Percentiles rank a stretch among this genome's conserved stretches.
Evolutionary conservation across 75 land plant species (phyloP).

Genomic region (Cunninghamia lanceolata): DNA sequence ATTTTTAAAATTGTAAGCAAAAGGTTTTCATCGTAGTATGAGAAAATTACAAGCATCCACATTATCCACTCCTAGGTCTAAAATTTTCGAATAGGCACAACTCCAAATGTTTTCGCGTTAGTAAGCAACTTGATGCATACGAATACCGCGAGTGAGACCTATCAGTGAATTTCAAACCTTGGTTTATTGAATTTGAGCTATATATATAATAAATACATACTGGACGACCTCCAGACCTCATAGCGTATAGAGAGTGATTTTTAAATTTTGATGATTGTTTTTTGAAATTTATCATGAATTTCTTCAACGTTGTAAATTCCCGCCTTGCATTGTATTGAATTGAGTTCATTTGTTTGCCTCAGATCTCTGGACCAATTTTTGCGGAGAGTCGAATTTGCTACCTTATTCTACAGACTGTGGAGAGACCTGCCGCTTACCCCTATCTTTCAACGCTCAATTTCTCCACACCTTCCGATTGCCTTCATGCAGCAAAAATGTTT

Average conservation of each 20-base stretch:
- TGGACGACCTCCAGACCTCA: too few relatives aligned
- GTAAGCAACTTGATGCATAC: too few relatives aligned
- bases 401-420: background rate
- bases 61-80: background rate
- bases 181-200: background rate
- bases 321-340: background rate
- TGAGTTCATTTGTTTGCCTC: background rate
- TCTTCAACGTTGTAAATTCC: background rate
- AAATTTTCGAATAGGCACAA: too few relatives aligned
- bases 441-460: background rate
- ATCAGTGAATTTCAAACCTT: background rate
- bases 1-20: background rate
- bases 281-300: background rate
- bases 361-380: conserved; percentile 15
- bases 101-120: too few relatives aligned
- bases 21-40: background rate
- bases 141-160: too few relatives aligned
- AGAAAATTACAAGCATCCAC: background rate
- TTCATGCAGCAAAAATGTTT: background rate
- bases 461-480: background rate
- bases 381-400: background rate
- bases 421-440: background rate
- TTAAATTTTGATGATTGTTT: background rate
- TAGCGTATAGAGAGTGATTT: background rate
- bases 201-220: background rate